Evolutionary conservation across 2,329 filamentous ascomycete species (phyloP).

Genomic region (Chrysoporthe austroafricana): DNA sequence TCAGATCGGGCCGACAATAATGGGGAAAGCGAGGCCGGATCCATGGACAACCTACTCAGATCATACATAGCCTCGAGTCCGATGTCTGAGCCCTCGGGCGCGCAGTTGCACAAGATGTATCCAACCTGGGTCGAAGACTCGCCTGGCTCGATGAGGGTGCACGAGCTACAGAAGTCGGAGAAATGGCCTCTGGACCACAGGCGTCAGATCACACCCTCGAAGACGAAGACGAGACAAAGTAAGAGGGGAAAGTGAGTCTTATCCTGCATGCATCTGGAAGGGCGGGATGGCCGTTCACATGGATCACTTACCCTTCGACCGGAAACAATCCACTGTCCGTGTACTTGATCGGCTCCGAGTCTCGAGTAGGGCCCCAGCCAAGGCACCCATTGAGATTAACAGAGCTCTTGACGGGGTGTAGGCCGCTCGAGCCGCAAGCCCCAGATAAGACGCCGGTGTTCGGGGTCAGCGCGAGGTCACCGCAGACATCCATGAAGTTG

Average conservation of each 20-base stretch:
- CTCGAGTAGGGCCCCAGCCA: conserved; percentile 12
- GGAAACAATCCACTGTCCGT: neutral
- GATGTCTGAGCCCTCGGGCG: conserved; percentile 3
- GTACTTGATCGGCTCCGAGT: neutral
- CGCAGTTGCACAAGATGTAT: conserved; percentile 19
- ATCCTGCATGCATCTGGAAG: neutral
- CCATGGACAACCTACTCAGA: conserved; percentile 18
- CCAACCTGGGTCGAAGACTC: conserved; percentile 9
- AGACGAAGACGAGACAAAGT: too few relatives aligned
- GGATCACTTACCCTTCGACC: conserved; percentile 11
- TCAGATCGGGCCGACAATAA: neutral
- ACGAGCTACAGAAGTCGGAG: conserved; percentile 13
- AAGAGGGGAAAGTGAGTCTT: too few relatives aligned
- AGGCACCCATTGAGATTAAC: conserved; percentile 22
- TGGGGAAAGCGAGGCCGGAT: neutral
- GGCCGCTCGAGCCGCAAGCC: neutral
- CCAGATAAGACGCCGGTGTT: conserved; percentile 13
- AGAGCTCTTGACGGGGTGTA: neutral
- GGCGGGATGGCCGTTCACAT: too few relatives aligned
- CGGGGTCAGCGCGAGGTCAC: conserved; percentile 7
- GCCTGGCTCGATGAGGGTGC: conserved; percentile 12
- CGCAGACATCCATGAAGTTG: conserved; percentile 16
- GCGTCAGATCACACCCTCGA: neutral
- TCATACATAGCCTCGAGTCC: conserved; percentile 14
- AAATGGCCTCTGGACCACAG: conserved; percentile 12